Percentiles rank a stretch among this genome's conserved stretches.
phyloP scores from a whole-genome alignment of 805 yeast species.

The Wickerhamiella azymoides region DNA sequence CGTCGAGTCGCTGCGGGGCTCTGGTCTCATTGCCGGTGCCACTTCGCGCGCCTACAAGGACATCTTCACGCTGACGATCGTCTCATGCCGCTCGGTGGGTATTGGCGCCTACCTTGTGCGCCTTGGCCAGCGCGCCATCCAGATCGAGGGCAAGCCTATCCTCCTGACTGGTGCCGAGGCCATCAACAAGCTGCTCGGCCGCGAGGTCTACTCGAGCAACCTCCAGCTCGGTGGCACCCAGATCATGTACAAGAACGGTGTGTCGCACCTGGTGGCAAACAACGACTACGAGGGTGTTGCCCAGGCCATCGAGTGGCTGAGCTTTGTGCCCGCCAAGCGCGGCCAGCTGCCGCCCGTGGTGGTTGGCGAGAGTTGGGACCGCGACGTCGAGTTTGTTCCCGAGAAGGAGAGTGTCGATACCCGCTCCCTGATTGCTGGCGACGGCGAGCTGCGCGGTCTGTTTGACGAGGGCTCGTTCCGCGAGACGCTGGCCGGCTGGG shows the following conservation, averaged over 20 bases:
- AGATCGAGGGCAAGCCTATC: slow-evolving; percentile 97
- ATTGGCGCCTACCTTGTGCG: slow-evolving; percentile 98
- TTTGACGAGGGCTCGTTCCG: slow-evolving; percentile 89
- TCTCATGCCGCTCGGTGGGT: slow-evolving; percentile 99
- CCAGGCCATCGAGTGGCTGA: slow-evolving; percentile 88
- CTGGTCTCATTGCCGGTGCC: slow-evolving; percentile 98
- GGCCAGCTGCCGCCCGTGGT: slow-evolving; percentile 82
- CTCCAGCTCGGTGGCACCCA: slow-evolving; percentile 98
- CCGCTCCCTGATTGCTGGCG: slow-evolving; percentile 87
- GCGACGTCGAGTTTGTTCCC: slow-evolving; percentile 76
- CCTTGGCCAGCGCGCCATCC: slow-evolving; percentile 97
- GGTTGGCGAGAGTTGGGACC: slow-evolving; percentile 75
- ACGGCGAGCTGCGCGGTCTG: slow-evolving; percentile 56
- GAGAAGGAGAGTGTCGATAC: slow-evolving; percentile 69
- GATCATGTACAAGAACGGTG: slow-evolving; percentile 97
- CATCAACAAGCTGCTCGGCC: slow-evolving; percentile 87
- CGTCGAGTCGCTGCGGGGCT: slow-evolving; percentile 95
- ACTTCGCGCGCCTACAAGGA: slow-evolving; percentile 96
- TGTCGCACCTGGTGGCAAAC: slow-evolving; percentile 90
- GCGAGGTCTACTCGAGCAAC: slow-evolving; percentile 94
- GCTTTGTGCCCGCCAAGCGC: slow-evolving; percentile 85
- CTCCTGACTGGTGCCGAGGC: slow-evolving; percentile 99
- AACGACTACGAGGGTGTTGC: slow-evolving; percentile 95
- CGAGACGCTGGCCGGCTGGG: slow-evolving; percentile 97
- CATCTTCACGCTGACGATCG: slow-evolving; percentile 93